Evolutionary conservation across 2,329 filamentous ascomycete species (phyloP).

Genomic region (Penicillium sp.): DNA sequence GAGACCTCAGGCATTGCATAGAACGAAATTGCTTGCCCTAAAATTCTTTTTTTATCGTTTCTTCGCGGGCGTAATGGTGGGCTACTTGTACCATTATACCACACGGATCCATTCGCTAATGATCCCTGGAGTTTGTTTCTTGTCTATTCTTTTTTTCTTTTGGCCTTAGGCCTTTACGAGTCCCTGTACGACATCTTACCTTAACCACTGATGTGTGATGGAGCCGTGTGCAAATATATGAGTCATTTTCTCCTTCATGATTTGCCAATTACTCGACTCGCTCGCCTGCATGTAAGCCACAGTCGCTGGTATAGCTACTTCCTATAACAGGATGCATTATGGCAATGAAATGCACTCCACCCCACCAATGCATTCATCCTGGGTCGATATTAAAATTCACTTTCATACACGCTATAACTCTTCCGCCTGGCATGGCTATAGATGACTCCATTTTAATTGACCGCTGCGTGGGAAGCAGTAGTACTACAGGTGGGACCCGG

Average conservation of each 20-base stretch:
- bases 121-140: slow-evolving; percentile 15
- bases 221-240: background rate
- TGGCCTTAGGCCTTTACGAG: background rate
- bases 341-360: background rate
- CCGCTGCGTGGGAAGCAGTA: background rate
- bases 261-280: background rate
- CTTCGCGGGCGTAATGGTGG: slow-evolving; percentile 14
- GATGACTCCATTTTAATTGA: background rate
- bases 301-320: background rate
- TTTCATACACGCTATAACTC: background rate
- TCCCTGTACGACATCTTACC: slow-evolving; percentile 1
- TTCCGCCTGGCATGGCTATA: background rate
- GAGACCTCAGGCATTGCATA: slow-evolving; percentile 43
- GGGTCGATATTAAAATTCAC: background rate
- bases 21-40: background rate
- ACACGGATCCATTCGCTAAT: slow-evolving; percentile 22
- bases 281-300: background rate
- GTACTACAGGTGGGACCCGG: background rate
- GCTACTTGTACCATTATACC: slow-evolving; percentile 27
- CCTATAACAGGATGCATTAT: background rate
- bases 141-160: background rate
- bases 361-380: background rate
- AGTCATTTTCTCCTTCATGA: background rate
- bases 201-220: background rate
- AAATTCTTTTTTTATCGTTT: background rate